Evolutionary conservation across 768 basidiomycete genomes (phyloP), one percentile per base, ranked within the genome.

Genomic region (Melanogaster broomeanus): DNA sequence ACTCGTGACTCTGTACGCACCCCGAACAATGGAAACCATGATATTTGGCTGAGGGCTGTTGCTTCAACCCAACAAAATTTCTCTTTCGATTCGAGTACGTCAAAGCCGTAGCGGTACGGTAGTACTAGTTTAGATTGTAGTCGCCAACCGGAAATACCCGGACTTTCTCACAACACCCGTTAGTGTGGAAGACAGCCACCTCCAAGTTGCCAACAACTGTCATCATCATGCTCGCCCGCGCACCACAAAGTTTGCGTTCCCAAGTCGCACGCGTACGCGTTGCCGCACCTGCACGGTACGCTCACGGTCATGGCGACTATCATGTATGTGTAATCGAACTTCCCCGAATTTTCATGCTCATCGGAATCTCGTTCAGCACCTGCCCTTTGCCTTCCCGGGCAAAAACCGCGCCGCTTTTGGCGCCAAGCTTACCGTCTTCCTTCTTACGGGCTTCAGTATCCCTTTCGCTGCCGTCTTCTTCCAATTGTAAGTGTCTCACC

Each of bases 381-480:
- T 82, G 19, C 83, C 82, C 15, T 86, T 84, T 67, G 67, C 68
- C 50, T 78, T 69, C 57, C 82, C 79, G 43, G 77, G 74, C 18
- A 70, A 78, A 51, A 82, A 74, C 50, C 83, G 78, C 60, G 53
- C 59, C n/a, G 55, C 69, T 11, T 84, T 82, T 51, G 72, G 60
- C 15, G 19, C 61, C 33, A 70, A 70, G 47, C 58, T 72, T 3
- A 61, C 60, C 24, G 55, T 53, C 45, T 74, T 61, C 68, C 74
- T 90, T 49, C 42, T 65, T 13, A 52, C 72, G 12, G 88, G 87
- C 12, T 87, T 88, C 67, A 67, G 77, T 50, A 80, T 90, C 55
- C 88, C 88, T 24, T 83, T 90, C 67, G 56, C 77, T 48, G 87
- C 87, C 6, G 72, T 80, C 5, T 67, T 62, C 34, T 81, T 77